Conservation (phyloP, 257 asterid genomes). For the Penstemon barbatus region DNA sequence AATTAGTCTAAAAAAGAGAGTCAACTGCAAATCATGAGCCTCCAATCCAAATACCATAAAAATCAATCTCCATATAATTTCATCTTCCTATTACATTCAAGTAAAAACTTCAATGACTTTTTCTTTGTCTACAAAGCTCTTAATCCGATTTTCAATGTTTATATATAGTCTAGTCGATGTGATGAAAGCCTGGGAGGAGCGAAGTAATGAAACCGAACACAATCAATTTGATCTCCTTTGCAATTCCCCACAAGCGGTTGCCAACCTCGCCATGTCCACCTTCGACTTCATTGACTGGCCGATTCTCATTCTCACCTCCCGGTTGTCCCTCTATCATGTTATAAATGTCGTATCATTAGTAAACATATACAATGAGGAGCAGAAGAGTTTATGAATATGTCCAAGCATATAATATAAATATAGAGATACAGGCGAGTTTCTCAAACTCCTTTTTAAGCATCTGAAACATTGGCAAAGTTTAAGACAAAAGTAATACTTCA, state of each 20-base stretch:
- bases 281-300: slow-evolving; percentile 43
- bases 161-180: slow-evolving; percentile 58
- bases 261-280: slow-evolving; percentile 39
- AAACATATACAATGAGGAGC: background rate
- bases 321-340: slow-evolving; percentile 53
- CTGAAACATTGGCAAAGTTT: slow-evolving; percentile 23
- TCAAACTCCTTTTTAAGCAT: slow-evolving; percentile 3
- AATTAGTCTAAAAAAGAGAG: background rate
- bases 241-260: slow-evolving; percentile 76
- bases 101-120: no score
- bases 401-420: background rate
- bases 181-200: slow-evolving; percentile 91
- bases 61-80: background rate
- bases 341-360: slow-evolving; percentile 2
- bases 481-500: background rate
- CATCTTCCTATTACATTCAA: background rate
- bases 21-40: background rate
- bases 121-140: no score
- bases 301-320: slow-evolving; percentile 57
- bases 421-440: no score
- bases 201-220: slow-evolving; percentile 94
- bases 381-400: slow-evolving; percentile 1
- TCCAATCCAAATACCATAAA: background rate
- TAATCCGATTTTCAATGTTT: no score
- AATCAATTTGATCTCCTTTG: slow-evolving; percentile 78